These are phyloP conservation scores for Phytophthora fragariae DNA, from an alignment of 352 stramenopile genomes.

Conservation along the genomic window DNA sequence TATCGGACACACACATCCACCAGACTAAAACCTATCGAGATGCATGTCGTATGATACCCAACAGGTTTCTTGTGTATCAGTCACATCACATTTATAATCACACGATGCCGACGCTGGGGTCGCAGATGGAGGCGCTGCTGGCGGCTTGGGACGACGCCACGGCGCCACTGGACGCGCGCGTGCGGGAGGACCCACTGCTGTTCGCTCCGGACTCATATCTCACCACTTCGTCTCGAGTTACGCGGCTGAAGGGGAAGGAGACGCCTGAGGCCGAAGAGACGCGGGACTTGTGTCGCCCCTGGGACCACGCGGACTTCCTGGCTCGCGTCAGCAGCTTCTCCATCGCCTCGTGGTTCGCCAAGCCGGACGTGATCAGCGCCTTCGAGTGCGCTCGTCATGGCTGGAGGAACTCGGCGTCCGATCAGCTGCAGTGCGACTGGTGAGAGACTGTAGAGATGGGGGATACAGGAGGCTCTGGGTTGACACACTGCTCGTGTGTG, in stretches of 20 bases:
- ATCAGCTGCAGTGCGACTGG: constrained; percentile 58
- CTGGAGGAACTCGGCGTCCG: constrained; percentile 54
- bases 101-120: constrained; percentile 11
- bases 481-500: constrained; percentile 19
- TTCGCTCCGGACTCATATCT: constrained; percentile 19
- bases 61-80: neutral
- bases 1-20: neutral
- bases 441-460: constrained; percentile 16
- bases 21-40: neutral
- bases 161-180: constrained; percentile 38
- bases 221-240: neutral
- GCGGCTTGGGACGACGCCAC: constrained; percentile 45
- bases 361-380: constrained; percentile 52
- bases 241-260: constrained; percentile 1
- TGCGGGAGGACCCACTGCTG: constrained; percentile 30
- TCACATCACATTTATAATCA: neutral
- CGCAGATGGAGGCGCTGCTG: constrained; percentile 37
- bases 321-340: constrained; percentile 59
- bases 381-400: constrained; percentile 63
- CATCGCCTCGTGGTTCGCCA: constrained; percentile 71
- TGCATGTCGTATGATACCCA: neutral
- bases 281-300: constrained; percentile 45
- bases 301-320: constrained; percentile 60
- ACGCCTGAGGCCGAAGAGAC: neutral
- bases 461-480: neutral